Conservation (phyloP, 2,329 filamentous ascomycete species). For the Neopestalotiopsis sp. region DNA sequence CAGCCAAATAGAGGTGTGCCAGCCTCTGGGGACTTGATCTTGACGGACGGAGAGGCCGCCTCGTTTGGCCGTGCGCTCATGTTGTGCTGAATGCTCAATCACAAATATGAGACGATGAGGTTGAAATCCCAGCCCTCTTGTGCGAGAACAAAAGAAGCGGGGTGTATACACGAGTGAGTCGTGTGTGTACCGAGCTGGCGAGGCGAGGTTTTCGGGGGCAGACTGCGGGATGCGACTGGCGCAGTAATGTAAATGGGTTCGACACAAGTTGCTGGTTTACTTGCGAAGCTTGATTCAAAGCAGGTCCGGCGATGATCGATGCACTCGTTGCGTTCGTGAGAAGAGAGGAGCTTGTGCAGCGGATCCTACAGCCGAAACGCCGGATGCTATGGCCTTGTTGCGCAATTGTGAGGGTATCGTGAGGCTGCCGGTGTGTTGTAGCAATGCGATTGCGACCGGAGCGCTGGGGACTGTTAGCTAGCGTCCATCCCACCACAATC, state of each 20-base stretch:
- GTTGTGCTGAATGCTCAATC: constrained; percentile 9
- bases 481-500: neutral
- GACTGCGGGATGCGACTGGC: neutral
- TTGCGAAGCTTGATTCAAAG: neutral
- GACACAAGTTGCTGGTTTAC: neutral
- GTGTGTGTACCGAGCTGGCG: neutral
- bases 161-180: neutral
- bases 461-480: neutral
- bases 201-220: neutral
- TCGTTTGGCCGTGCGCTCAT: constrained; percentile 38
- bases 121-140: neutral
- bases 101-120: neutral
- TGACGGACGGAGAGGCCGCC: constrained; percentile 49
- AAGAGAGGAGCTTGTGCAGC: neutral
- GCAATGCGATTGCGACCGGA: neutral
- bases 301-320: neutral
- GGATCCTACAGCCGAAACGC: neutral
- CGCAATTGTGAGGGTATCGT: constrained; percentile 7
- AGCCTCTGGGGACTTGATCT: constrained; percentile 63
- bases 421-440: neutral
- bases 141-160: neutral
- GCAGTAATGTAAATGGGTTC: neutral
- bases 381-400: neutral
- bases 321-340: neutral
- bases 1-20: constrained; percentile 68